Base-by-base conservation (phyloP, 2,329 filamentous ascomycete genomes). In the Colletotrichum sp. region DNA sequence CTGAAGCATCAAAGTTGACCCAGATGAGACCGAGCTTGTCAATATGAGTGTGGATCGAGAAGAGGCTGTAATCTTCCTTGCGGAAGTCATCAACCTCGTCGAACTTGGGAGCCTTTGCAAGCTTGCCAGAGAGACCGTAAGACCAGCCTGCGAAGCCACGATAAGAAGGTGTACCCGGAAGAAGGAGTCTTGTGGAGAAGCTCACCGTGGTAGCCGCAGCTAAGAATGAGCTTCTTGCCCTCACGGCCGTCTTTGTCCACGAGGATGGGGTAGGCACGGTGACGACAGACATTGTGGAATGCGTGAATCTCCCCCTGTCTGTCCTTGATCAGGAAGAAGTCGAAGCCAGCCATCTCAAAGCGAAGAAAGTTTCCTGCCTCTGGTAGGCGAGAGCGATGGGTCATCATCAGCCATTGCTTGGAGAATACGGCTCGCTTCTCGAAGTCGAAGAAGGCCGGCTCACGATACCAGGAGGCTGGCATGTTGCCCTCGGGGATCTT, bases 1-100 rank as follows among this genome's bases (percentile, higher is more conserved):
- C 82, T 0, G 49, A 68, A 3, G 81, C 79, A 69, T 90, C 87
- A 21, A 90, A 78, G 78, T 90, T 90, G 69, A 89, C 84, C 86
- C 87, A 90, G 52, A 90, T 81, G 77, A 90, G 89, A 12, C 87
- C 87, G 36, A 84, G 83, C 28, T 74, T 76, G 79, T 89, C 88
- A 30, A 88, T 80, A 57, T 86, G 85, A 5, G 88, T 82, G 72
- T 89, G 87, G 55, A 89, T 83, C 0, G 83, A 84, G 72, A 90
- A 86, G 0, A 91, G 82, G 18, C 62, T 79, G 73, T 85, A 79
- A 76, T 84, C 81, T n/a, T 78, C 77, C 78, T 85, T 87, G 71
- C 87, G 84, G 63, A 88, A 88, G 39, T 80, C 81, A 3, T 80
- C 73, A 3, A 88, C 79, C 0, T 84, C 82, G 49, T 87, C 83